phyloP scores from a whole-genome alignment of 768 basidiomycete species.

The Podaxis sp. region DNA sequence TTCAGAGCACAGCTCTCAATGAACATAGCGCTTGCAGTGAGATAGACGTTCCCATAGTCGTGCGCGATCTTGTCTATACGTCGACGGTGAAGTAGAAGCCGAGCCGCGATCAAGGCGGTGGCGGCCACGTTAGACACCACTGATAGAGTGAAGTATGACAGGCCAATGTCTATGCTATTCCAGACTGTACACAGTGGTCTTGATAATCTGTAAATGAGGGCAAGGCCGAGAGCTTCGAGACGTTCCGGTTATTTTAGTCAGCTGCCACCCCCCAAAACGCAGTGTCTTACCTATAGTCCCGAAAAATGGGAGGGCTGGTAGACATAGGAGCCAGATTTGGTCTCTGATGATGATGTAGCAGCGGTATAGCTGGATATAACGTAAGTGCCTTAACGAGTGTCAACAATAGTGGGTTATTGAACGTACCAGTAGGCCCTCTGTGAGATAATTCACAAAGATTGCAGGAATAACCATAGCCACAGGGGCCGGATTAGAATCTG shows the following conservation, averaged over 20 bases:
- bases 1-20: conserved; percentile 1
- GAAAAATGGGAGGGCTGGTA: not conserved
- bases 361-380: not conserved
- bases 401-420: not conserved
- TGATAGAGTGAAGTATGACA: not conserved
- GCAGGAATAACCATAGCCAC: not conserved
- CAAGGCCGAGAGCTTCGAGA: not conserved
- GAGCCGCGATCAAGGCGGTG: not conserved
- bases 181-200: not conserved
- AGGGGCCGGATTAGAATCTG: not conserved
- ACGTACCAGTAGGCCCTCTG: not conserved
- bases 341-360: not conserved
- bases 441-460: not conserved
- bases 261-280: not conserved
- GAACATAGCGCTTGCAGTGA: not conserved
- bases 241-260: not conserved
- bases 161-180: not conserved
- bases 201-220: not conserved
- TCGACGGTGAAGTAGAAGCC: not conserved
- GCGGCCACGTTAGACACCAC: not conserved
- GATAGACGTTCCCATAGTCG: not conserved
- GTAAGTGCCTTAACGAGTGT: not conserved
- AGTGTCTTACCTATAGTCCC: not conserved
- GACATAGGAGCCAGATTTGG: not conserved
- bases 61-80: not conserved